Conservation (phyloP, 169 alveolate genomes). For the Cryptosporidium sp. region DNA sequence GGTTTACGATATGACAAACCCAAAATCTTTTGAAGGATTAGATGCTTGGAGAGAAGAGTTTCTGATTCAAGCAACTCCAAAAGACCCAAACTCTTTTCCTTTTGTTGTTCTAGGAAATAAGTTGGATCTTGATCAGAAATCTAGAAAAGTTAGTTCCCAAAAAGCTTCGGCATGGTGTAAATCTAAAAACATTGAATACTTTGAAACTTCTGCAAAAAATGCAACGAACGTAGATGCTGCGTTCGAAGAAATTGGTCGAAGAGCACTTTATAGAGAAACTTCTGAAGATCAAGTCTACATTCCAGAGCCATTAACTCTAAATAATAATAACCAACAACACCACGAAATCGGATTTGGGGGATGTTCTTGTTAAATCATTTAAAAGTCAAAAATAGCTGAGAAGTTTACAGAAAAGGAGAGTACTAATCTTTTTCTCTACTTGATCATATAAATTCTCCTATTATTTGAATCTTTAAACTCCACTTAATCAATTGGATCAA, state of each 20-base stretch:
- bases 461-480: not conserved
- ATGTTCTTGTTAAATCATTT: constrained; percentile 42
- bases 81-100: constrained; percentile 95
- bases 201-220: constrained; percentile 97
- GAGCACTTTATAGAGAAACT: constrained; percentile 87
- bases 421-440: not conserved
- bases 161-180: constrained; percentile 95
- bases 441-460: not conserved
- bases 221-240: constrained; percentile 95
- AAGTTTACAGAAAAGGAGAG: not conserved
- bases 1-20: constrained; percentile 94
- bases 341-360: constrained; percentile 67
- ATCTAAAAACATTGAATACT: constrained; percentile 92
- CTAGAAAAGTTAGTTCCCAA: constrained; percentile 85
- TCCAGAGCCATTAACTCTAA: constrained; percentile 71
- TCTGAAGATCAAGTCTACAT: constrained; percentile 87
- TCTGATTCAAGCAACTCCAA: constrained; percentile 94
- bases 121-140: constrained; percentile 85
- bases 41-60: constrained; percentile 98
- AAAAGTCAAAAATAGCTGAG: not conserved
- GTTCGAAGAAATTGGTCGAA: constrained; percentile 91
- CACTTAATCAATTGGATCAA: constrained; percentile 82
- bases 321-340: constrained; percentile 20
- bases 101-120: constrained; percentile 97
- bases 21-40: constrained; percentile 93